A percentile compares a stretch with the other conserved stretches of the same genome.
Conservation (phyloP, 768 basidiomycete genomes). For the Trametes punicea region DNA sequence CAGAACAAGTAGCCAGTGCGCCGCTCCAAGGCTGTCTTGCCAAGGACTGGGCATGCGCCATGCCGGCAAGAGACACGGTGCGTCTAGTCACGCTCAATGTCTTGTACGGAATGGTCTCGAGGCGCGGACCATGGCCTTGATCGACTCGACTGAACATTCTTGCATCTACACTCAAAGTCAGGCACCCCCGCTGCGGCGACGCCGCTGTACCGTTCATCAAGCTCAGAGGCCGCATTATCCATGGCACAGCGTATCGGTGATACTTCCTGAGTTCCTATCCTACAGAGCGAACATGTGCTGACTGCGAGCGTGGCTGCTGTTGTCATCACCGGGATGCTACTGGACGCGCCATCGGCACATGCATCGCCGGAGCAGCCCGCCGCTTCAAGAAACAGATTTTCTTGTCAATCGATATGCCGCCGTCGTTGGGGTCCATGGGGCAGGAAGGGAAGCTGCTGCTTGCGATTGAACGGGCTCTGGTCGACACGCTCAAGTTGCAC, state of each 20-base stretch:
- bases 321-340: slow-evolving; percentile 8
- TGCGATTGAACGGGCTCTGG: slow-evolving; percentile 59
- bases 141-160: slow-evolving; percentile 11
- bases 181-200: slow-evolving; percentile 48
- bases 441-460: slow-evolving; percentile 47
- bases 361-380: slow-evolving; percentile 42
- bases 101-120: not conserved
- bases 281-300: slow-evolving; percentile 14
- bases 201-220: slow-evolving; percentile 58
- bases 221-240: slow-evolving; percentile 59
- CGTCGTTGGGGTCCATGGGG: slow-evolving; percentile 38
- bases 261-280: slow-evolving; percentile 21
- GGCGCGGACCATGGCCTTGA: slow-evolving; percentile 2
- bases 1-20: slow-evolving; percentile 45
- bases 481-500: slow-evolving; percentile 39
- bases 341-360: not conserved
- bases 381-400: slow-evolving; percentile 68
- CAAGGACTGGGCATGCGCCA: slow-evolving; percentile 80
- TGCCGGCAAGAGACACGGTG: slow-evolving; percentile 47
- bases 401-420: slow-evolving; percentile 61
- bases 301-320: slow-evolving; percentile 11
- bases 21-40: slow-evolving; percentile 54
- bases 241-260: slow-evolving; percentile 83
- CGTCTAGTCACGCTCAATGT: not conserved
- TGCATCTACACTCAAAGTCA: slow-evolving; percentile 3